phyloP scores from a whole-genome alignment of 768 basidiomycete species.

The Russula compacta region DNA sequence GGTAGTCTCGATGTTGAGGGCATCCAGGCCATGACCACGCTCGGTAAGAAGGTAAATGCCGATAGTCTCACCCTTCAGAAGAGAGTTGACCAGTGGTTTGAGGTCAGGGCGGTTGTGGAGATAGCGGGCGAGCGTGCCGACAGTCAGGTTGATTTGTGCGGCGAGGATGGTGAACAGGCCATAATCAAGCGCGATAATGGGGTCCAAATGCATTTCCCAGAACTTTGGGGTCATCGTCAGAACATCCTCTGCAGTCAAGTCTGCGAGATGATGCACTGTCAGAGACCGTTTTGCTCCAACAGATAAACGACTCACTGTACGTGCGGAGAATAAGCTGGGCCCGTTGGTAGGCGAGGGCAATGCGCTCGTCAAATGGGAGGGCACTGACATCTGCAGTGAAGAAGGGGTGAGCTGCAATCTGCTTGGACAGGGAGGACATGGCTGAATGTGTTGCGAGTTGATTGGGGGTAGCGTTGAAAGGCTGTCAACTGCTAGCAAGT shows the following conservation, averaged over 20 bases:
- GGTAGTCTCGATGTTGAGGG: slow-evolving; percentile 53
- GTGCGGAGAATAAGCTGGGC: slow-evolving; percentile 1
- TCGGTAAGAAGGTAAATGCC: slow-evolving; percentile 25
- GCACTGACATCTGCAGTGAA: slow-evolving; percentile 3
- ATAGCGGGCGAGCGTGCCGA: slow-evolving; percentile 46
- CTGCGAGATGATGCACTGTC: slow-evolving; percentile 9
- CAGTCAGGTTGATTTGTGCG: slow-evolving; percentile 41
- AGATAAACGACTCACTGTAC: neutral
- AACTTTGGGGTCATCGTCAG: slow-evolving; percentile 40
- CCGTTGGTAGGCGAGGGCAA: slow-evolving; percentile 7
- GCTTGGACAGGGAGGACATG: neutral
- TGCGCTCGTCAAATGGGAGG: neutral
- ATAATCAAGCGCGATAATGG: slow-evolving; percentile 40
- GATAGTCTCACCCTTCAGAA: slow-evolving; percentile 44
- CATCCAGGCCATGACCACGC: slow-evolving; percentile 50
- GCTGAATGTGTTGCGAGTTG: neutral
- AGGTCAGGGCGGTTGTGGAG: slow-evolving; percentile 41
- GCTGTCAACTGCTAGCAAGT: neutral
- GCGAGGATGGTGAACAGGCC: slow-evolving; percentile 47
- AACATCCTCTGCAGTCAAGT: slow-evolving; percentile 39
- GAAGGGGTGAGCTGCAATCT: slow-evolving; percentile 5
- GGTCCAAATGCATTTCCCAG: slow-evolving; percentile 49
- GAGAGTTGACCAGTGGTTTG: slow-evolving; percentile 37
- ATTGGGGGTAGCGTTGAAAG: too few species aligned
- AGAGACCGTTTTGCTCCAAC: too few species aligned